Evolutionary conservation across 2,329 filamentous ascomycete genomes (phyloP), one percentile per base, ranked within the genome.

Genomic region (Coniochaeta sp.): DNA sequence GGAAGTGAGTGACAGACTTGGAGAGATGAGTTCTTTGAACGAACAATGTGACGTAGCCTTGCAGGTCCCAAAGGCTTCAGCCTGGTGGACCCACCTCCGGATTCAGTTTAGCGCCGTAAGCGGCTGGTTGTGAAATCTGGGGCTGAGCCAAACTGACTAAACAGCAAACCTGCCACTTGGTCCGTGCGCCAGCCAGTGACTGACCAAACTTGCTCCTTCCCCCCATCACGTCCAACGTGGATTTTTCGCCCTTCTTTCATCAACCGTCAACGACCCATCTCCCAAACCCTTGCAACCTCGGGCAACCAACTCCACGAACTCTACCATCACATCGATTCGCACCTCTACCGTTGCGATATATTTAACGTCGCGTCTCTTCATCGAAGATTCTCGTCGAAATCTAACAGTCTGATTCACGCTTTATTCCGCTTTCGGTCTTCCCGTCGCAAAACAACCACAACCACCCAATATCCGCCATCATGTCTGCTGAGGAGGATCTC

Each of bases 401-500:
- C 38, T 26, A 22, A 42, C 38, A 24, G 38, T 22, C 33, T 26
- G 38, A 18, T 26, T 24, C 20, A 22, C 38, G 38, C 38, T 42
- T 22, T 18, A 13, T 24, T 26, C 33, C 38, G 38, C 38, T 42
- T 38, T 12, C 33, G 33, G 33, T 20, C 33, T 20, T 22, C 33
- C 2, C 22, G 18, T 22, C 33, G 33, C 18, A 8, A 10, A 6
- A 38, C 33, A 47, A 47, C 46, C 26, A 48, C 45, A 4, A 3
- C 16, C 30, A 49, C 28, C 30, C 48, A n/a, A n/a, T 3, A 48
- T 22, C 61, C 64, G 57, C 58, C 73, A 82, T 56, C 59, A 86
- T 86, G 82, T 85, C 83, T 77, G 86, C 91, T 78, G 94, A 99
- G 76, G 94, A 99, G 75, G 94, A 99, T 84, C 89, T 99, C 74